Base-by-base conservation (phyloP, 1,284 basidiomycete genomes). In the Ustilago loliicola region DNA sequence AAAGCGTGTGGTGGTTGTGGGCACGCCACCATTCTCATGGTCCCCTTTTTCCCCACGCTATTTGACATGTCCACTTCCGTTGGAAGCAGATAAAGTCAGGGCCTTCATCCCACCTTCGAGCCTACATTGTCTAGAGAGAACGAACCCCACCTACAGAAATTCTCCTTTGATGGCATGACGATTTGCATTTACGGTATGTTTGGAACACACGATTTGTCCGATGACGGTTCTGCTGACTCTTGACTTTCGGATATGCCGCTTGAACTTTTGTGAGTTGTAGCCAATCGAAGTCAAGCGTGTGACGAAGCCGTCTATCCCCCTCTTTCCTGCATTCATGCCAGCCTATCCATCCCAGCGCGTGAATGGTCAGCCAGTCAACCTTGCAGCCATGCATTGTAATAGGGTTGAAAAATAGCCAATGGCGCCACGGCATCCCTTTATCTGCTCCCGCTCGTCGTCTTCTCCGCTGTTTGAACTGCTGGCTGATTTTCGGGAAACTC, bases 161-260 rank as follows among this genome's bases (percentile, higher is more conserved):
- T 15, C 15, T 38, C 7, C 36, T 38, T 38, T 15, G 13, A 15
- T 38, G 36, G 36, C 36, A 38, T 38, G 36, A 38, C 7, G 13
- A 15, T 11, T 17, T 11, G 42, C 42, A 21, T 45, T 6, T 19
- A 21, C n/a, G n/a, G 8, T 45, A 21, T 45, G 42, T 45, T 23
- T 45, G 42, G 3, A 45, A 45, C 42, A n/a, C 11, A n/a, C 9
- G 19, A 8, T 21, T 11, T 17, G n/a, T 7, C 21, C 21, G 19
- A 21, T 29, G 40, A 50, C 13, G 15, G 36, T 29, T n/a, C 13
- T 5, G 48, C 48, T 21, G 23, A 50, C 11, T 50, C 15, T 29
- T 50, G 11, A 29, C 15, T 17, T 50, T 50, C 48, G 48, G 48
- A 50, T 50, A 50, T 50, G 48, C 48, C 48, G 48, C 48, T 50